phyloP scores from a whole-genome alignment of 495 filamentous ascomycete genomes.

The Cryomyces antarcticus region DNA sequence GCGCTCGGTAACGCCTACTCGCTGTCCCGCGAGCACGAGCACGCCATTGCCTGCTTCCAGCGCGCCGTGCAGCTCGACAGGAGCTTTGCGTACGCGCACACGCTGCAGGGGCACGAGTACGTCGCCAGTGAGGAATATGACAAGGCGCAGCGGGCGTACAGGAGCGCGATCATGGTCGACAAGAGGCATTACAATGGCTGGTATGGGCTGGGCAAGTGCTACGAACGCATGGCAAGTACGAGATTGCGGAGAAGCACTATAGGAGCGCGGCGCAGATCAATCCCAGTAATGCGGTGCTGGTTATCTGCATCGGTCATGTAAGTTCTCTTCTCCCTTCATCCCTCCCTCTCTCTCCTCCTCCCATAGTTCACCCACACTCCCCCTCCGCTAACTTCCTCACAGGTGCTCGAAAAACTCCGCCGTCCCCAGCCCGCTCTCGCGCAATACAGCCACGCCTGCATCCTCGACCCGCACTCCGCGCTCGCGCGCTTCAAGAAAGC shows the following conservation, averaged over 20 bases:
- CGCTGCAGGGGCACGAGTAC: conserved; percentile 88
- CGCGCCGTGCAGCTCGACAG: conserved; percentile 78
- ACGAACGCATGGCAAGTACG: conserved; percentile 83
- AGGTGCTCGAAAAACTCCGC: conserved; percentile 63
- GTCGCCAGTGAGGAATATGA: conserved; percentile 95
- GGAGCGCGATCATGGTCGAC: conserved; percentile 64
- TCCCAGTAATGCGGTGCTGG: conserved; percentile 71
- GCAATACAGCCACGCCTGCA: conserved; percentile 61
- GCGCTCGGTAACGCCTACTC: conserved; percentile 89
- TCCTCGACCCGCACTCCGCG: conserved; percentile 59
- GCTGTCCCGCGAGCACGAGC: conserved; percentile 83
- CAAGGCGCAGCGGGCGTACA: conserved; percentile 71
- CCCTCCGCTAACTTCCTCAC: neutral
- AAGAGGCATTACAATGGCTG: conserved; percentile 88
- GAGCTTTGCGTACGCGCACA: conserved; percentile 86
- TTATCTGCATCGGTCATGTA: conserved; percentile 71
- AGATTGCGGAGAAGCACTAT: conserved; percentile 80
- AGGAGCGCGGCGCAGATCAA: conserved; percentile 69
- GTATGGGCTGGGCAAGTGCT: conserved; percentile 84
- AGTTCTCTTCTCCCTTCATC: conserved; percentile 1
- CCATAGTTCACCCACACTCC: too few species aligned
- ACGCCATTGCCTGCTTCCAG: conserved; percentile 87
- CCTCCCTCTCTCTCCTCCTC: too few species aligned
- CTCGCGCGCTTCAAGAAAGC: conserved; percentile 82
- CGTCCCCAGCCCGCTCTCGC: conserved; percentile 54